Conservation (phyloP, 257 asterid genomes). For the Phtheirospermum japonicum region DNA sequence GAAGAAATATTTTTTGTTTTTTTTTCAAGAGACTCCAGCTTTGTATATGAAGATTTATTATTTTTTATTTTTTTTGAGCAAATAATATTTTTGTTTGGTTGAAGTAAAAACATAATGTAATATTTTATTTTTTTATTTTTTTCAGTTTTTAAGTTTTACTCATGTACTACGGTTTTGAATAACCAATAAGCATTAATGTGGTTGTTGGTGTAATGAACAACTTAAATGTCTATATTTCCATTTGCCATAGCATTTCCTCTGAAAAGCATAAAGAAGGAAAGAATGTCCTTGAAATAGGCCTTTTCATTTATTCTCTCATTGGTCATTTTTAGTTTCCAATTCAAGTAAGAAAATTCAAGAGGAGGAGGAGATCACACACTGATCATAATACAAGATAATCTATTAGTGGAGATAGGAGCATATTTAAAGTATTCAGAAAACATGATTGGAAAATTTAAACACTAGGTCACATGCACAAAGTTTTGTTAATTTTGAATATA, state of each 20-base stretch:
- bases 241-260: not conserved
- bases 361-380: too few relatives aligned
- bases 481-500: too few relatives aligned
- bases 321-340: too few relatives aligned
- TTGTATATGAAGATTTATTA: slow-evolving; percentile 20
- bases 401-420: too few relatives aligned
- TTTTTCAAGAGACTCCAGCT: slow-evolving; percentile 20
- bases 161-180: slow-evolving; percentile 4
- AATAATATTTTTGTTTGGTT: slow-evolving; percentile 19
- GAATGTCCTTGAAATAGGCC: too few relatives aligned
- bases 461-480: too few relatives aligned
- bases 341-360: too few relatives aligned
- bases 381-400: too few relatives aligned
- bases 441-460: too few relatives aligned
- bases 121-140: too few relatives aligned
- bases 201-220: slow-evolving; percentile 40
- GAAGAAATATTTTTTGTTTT: slow-evolving; percentile 2
- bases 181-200: slow-evolving; percentile 34
- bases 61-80: slow-evolving; percentile 16
- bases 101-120: not conserved
- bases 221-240: not conserved
- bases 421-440: too few relatives aligned
- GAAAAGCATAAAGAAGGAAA: not conserved
- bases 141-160: not conserved
- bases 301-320: too few relatives aligned